Conservation (phyloP, 108 stramenopile genomes). For the Fragilariopsis cylindrus region DNA sequence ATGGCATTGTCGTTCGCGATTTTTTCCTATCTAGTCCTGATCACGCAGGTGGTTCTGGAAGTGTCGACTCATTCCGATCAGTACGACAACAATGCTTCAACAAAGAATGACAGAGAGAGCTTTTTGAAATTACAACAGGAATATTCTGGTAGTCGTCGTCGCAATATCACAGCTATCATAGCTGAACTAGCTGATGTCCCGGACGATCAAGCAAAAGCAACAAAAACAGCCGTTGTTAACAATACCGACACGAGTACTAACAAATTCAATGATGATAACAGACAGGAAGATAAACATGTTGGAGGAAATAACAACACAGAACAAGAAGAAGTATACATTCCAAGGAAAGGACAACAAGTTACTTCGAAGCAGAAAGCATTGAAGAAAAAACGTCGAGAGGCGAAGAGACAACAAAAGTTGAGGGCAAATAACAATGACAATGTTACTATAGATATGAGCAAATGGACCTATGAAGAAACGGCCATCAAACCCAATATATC, state of each 20-base stretch:
- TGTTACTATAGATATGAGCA: background rate
- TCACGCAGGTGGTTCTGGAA: background rate
- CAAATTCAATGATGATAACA: background rate
- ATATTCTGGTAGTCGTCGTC: too few relatives aligned
- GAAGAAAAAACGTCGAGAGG: too few relatives aligned
- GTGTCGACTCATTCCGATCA: background rate
- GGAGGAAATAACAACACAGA: too few relatives aligned
- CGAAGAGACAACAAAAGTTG: background rate
- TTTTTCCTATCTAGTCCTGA: background rate
- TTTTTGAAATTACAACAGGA: too few relatives aligned
- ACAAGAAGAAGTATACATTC: too few relatives aligned
- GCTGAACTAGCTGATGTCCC: too few relatives aligned
- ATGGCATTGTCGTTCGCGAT: background rate
- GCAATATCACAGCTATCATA: too few relatives aligned
- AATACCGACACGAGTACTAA: background rate
- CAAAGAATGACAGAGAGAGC: background rate
- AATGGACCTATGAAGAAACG: background rate
- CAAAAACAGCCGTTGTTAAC: background rate
- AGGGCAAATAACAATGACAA: background rate
- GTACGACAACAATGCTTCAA: background rate
- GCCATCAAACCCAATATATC: conserved; percentile 3
- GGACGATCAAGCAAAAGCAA: too few relatives aligned
- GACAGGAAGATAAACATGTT: too few relatives aligned
- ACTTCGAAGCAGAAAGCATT: too few relatives aligned
- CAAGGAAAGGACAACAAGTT: too few relatives aligned